These are phyloP conservation scores for Piromyces sp. DNA, from an alignment of 192 early-diverging fungal genomes.

Conservation along the genomic window DNA sequence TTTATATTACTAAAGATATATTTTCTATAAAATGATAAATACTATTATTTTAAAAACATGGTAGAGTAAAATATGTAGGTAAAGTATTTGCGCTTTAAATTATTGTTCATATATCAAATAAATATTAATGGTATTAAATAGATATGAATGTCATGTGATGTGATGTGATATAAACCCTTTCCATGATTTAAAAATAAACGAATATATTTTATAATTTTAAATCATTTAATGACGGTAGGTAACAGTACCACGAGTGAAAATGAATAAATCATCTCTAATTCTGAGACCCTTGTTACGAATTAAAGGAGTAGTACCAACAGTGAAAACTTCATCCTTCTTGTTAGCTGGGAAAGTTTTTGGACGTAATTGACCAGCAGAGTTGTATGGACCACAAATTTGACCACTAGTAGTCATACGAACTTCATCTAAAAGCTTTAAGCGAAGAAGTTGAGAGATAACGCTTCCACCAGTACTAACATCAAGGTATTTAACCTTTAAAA, in stretches of 20 bases:
- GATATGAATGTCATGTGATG: no score
- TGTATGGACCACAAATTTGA: constrained; percentile 4
- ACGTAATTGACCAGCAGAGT: neutral
- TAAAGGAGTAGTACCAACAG: neutral
- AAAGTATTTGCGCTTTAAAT: no score
- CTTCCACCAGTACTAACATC: constrained; percentile 15
- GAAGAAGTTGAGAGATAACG: constrained; percentile 8
- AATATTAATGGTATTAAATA: no score
- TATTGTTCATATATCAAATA: no score
- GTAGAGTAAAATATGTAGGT: no score
- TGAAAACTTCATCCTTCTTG: neutral
- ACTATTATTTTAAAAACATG: no score
- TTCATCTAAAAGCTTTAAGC: constrained; percentile 11
- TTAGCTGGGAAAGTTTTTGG: neutral
- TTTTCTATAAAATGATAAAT: no score
- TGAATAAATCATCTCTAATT: neutral
- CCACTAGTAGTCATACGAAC: constrained; percentile 12
- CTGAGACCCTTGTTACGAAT: neutral
- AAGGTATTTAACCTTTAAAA: constrained; percentile 5
- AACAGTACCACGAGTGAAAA: neutral
- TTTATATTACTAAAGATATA: no score
- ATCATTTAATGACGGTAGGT: neutral
- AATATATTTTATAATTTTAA: neutral
- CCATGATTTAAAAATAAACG: no score
- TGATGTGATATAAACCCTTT: no score